Percentiles rank a stretch among this genome's conserved stretches.
phyloP scores from a whole-genome alignment of 495 filamentous ascomycete genomes.

The Xylaria palmicola region DNA sequence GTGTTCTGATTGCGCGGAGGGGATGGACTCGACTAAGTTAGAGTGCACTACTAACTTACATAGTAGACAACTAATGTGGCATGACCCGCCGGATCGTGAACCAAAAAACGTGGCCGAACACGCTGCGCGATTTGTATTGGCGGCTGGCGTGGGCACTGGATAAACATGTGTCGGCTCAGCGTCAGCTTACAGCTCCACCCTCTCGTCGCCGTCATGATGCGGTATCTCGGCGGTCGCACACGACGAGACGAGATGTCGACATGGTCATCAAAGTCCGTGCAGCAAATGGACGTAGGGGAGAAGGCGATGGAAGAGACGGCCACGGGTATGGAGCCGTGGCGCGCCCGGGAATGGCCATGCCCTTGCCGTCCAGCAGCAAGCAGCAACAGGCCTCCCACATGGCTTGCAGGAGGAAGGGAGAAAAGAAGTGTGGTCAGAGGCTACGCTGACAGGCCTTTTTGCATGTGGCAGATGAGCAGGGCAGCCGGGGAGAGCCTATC shows the following conservation, averaged over 20 bases:
- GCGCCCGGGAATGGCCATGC: not conserved
- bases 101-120: constrained; percentile 6
- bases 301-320: not conserved
- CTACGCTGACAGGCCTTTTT: constrained; percentile 9
- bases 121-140: constrained; percentile 12
- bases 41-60: not conserved
- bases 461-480: constrained; percentile 9
- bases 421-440: not conserved
- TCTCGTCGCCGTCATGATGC: not conserved
- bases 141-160: not conserved
- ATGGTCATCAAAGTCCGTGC: too few species aligned
- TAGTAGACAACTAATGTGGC: not conserved
- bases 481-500: not conserved
- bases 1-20: too few species aligned
- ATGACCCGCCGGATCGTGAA: not conserved
- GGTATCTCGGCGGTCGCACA: not conserved
- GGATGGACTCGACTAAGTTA: not conserved
- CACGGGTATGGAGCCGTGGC: too few species aligned
- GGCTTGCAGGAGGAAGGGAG: not conserved
- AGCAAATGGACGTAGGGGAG: constrained; percentile 2
- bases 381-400: constrained; percentile 11
- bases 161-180: not conserved
- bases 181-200: constrained; percentile 11
- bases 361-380: not conserved
- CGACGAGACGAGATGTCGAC: too few species aligned